Percentiles rank a stretch among this genome's conserved stretches.
These are phyloP conservation scores for Heritiera fomes DNA, from an alignment of 345 rosid genomes.

Conservation along the genomic window DNA sequence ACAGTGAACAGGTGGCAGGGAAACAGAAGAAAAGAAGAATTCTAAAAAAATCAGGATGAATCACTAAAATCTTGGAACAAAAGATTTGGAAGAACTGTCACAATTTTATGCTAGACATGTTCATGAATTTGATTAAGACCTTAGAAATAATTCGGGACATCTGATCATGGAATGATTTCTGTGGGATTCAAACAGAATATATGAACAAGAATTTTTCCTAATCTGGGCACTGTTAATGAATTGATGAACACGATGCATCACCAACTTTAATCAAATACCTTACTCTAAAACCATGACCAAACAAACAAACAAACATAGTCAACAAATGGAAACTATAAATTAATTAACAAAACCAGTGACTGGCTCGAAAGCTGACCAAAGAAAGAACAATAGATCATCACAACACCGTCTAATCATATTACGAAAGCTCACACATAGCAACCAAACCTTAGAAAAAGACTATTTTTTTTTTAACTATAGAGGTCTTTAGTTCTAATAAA, in stretches of 20 bases:
- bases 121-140: background rate
- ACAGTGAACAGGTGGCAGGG: background rate
- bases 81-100: background rate
- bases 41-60: no score
- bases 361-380: background rate
- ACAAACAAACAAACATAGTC: slow-evolving; percentile 31
- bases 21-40: background rate
- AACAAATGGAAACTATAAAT: background rate
- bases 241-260: slow-evolving; percentile 32
- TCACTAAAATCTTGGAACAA: background rate
- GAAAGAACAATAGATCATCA: background rate
- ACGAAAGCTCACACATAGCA: background rate
- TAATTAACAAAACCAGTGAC: background rate
- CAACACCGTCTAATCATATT: slow-evolving; percentile 17
- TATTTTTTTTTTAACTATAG: no score
- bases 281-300: slow-evolving; percentile 49
- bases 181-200: background rate
- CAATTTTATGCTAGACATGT: background rate
- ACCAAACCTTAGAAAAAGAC: no score
- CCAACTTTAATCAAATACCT: slow-evolving; percentile 23
- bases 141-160: slow-evolving; percentile 1
- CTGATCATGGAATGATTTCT: background rate
- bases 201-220: background rate
- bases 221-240: slow-evolving; percentile 24
- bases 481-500: no score